Evolutionary conservation across 2,329 filamentous ascomycete species (phyloP).

Genomic region (Verticillium longisporum): DNA sequence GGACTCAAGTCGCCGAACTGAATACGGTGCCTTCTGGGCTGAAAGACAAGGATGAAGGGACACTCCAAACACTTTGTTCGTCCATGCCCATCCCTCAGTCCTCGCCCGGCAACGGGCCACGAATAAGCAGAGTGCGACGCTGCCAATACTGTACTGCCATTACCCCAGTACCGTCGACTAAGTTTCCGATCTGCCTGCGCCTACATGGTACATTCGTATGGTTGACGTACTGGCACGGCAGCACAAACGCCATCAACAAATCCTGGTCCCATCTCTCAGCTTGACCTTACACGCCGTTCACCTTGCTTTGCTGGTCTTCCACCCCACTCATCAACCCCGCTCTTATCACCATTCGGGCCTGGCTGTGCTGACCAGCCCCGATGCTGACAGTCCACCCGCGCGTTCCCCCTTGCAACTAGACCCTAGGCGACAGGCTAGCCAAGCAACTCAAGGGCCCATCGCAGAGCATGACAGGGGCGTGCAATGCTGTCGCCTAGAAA

Average conservation of each 20-base stretch:
- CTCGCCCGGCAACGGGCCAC: not conserved
- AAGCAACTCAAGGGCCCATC: conserved; percentile 19
- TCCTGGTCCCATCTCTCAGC: not conserved
- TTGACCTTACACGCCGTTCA: not conserved
- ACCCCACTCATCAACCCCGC: conserved; percentile 7
- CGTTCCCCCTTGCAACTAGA: conserved; percentile 1
- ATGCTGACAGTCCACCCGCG: conserved; percentile 7
- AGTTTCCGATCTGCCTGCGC: not conserved
- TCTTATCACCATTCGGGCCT: conserved; percentile 8
- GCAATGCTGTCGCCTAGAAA: not conserved
- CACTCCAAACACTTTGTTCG: not conserved
- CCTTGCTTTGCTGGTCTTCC: conserved; percentile 1
- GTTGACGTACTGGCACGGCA: not conserved
- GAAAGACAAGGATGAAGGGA: conserved; percentile 11
- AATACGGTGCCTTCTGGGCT: conserved; percentile 8
- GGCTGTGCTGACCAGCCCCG: conserved; percentile 4
- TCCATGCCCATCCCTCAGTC: conserved; percentile 7
- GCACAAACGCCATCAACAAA: not conserved
- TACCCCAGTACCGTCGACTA: not conserved
- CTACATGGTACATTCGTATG: not conserved
- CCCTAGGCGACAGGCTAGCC: not conserved
- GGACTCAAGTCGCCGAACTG: not conserved
- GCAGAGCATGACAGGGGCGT: conserved; percentile 11
- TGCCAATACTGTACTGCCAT: not conserved
- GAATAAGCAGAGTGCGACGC: conserved; percentile 4